Evolutionary conservation across 2,329 filamentous ascomycete species (phyloP), one percentile per base, ranked within the genome.

Genomic region (Nothopassalora personata): DNA sequence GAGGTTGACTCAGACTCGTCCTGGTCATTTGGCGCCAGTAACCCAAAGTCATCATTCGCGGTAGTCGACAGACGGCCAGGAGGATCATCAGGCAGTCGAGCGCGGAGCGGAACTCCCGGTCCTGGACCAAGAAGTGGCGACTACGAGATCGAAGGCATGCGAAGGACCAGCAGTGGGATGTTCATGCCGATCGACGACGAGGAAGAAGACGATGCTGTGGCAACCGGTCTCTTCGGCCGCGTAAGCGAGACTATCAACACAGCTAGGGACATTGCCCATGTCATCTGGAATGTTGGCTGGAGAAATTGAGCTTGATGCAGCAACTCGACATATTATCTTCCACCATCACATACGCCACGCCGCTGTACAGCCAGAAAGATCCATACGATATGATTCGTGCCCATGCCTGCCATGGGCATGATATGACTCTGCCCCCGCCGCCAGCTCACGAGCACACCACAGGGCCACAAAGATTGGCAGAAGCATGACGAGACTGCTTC

Each of bases 151-250:
- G 82, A 84, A 46, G 78, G 82, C 54, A 86, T 95, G 79, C 85
- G 87, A 62, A 83, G 91, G 66, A 95, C 90, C 19, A 80, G 86
- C 53, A 94, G 90, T 43, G 91, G 91, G 66, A 95, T 96, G 90
- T 88, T 96, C 68, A 92, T 95, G 88, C 90, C 91, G 7, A 88
- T 87, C 67, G 89, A 91, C 66, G 62, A 69, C 15, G 88, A 91
- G 66, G 85, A 85, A 60, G 89, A 91, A 64, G 80, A 83, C 74
- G 71, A 80, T 46, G 73, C 77, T 3, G 69, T 72, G 58, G 74
- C 76, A 7, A 74, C 80, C 54, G 87, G 88, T 50, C 80, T 95
- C 57, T 83, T 95, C 70, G 88, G 89, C 61, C 86, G 87, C 68
- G 86, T 95, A 53, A 85, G 92, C 71, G 89, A 95, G 75, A 93